Percentiles rank a stretch among this genome's conserved stretches.
These are phyloP conservation scores for Neofusicoccum umdonicola DNA, from an alignment of 2,329 filamentous ascomycete genomes.

Conservation along the genomic window DNA sequence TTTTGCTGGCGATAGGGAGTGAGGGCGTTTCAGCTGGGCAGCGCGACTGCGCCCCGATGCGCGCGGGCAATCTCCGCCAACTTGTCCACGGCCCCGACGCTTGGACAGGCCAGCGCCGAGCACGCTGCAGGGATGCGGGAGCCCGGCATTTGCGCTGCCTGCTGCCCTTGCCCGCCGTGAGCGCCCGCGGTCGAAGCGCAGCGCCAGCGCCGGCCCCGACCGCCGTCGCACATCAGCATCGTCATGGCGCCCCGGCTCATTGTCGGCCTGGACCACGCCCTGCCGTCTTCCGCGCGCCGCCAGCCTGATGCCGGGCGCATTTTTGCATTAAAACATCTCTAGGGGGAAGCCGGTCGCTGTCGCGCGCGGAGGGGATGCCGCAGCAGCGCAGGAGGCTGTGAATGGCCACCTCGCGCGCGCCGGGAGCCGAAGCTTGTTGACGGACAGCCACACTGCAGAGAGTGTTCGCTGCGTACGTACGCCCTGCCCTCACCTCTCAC, in stretches of 20 bases:
- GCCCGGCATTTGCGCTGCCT: not conserved
- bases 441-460: not conserved
- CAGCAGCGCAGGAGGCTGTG: not conserved
- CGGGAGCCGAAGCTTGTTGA: not conserved
- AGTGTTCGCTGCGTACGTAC: not conserved
- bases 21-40: constrained; percentile 7
- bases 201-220: not conserved
- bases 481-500: constrained; percentile 7
- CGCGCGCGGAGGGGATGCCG: not conserved
- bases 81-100: not conserved
- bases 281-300: not conserved
- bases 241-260: constrained; percentile 1
- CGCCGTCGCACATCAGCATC: constrained; percentile 9
- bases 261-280: not conserved
- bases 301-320: not conserved
- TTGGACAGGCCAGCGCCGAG: not conserved
- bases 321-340: not conserved
- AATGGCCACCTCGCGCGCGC: not conserved
- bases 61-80: constrained; percentile 4
- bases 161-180: not conserved
- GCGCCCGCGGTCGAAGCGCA: not conserved
- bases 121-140: not conserved
- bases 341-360: not conserved
- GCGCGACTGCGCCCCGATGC: constrained; percentile 1
- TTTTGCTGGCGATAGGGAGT: constrained; percentile 10